Percentiles rank a stretch among this genome's conserved stretches.
phyloP scores from a whole-genome alignment of 139 green algal species.

The Volvox reticuliferus region DNA sequence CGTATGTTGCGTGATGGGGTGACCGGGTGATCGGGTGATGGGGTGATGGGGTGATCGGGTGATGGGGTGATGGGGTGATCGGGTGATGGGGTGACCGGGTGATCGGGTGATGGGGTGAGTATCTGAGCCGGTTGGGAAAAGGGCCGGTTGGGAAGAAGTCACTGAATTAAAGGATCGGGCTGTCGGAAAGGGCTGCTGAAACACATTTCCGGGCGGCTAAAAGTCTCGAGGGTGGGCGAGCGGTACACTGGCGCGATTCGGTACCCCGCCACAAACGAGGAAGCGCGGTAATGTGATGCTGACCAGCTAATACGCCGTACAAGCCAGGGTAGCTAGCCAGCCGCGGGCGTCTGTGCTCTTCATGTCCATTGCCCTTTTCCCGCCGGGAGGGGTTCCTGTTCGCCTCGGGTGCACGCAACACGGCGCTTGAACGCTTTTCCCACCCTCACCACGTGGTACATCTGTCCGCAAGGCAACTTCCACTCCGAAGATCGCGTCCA shows the following conservation, averaged over 20 bases:
- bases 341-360: neutral
- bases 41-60: too few relatives aligned
- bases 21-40: neutral
- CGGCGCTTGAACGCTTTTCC: neutral
- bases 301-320: neutral
- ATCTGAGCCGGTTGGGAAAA: too few relatives aligned
- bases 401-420: neutral
- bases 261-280: neutral
- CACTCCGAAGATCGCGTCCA: constrained; percentile 66
- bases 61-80: too few relatives aligned
- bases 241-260: too few relatives aligned
- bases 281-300: neutral
- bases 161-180: too few relatives aligned
- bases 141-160: too few relatives aligned
- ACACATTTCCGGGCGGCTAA: too few relatives aligned
- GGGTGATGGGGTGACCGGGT: too few relatives aligned
- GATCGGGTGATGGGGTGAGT: too few relatives aligned
- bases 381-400: neutral
- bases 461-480: neutral
- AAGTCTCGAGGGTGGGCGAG: too few relatives aligned
- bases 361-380: neutral
- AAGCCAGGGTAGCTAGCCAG: neutral
- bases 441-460: constrained; percentile 31
- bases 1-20: neutral
- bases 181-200: too few relatives aligned